These are phyloP conservation scores for Phytophthora foliorum DNA, from an alignment of 352 stramenopile genomes.

Conservation along the genomic window DNA sequence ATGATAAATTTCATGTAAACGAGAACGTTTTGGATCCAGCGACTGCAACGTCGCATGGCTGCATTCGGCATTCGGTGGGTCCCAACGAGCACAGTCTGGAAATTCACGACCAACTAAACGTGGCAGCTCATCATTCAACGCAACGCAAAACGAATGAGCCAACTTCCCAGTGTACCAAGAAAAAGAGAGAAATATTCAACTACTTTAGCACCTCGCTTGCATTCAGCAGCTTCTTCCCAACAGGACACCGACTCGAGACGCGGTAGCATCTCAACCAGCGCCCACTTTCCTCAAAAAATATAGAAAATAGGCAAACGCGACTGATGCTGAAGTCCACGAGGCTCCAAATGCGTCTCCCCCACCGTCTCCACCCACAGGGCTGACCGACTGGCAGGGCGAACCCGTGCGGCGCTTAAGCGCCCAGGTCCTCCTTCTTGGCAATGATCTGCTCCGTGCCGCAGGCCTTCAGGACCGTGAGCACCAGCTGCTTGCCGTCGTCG, in stretches of 20 bases:
- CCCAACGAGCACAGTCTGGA: too few species aligned
- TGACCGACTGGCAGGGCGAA: constrained; percentile 14
- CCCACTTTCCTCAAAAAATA: constrained; percentile 51
- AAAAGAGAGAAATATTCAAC: constrained; percentile 56
- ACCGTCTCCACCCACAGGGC: constrained; percentile 3
- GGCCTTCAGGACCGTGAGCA: constrained; percentile 96
- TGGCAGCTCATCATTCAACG: background rate
- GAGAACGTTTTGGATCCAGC: too few species aligned
- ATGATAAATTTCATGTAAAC: constrained; percentile 12
- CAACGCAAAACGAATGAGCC: background rate
- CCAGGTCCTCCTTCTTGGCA: constrained; percentile 96
- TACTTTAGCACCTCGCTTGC: constrained; percentile 48
- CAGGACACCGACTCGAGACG: constrained; percentile 27
- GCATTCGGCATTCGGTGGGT: too few species aligned
- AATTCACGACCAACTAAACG: constrained; percentile 1
- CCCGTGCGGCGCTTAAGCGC: constrained; percentile 46
- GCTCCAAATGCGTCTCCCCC: constrained; percentile 36
- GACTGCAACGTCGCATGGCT: constrained; percentile 21
- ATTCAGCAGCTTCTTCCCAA: constrained; percentile 45
- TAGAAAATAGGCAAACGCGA: constrained; percentile 60
- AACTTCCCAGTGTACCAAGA: constrained; percentile 23
- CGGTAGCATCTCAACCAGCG: constrained; percentile 21
- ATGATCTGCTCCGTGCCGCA: constrained; percentile 99
- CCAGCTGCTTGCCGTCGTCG: constrained; percentile 96
- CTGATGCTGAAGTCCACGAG: constrained; percentile 47